Conservation (phyloP, 2,329 filamentous ascomycete genomes). For the Sporothrix humicola region DNA sequence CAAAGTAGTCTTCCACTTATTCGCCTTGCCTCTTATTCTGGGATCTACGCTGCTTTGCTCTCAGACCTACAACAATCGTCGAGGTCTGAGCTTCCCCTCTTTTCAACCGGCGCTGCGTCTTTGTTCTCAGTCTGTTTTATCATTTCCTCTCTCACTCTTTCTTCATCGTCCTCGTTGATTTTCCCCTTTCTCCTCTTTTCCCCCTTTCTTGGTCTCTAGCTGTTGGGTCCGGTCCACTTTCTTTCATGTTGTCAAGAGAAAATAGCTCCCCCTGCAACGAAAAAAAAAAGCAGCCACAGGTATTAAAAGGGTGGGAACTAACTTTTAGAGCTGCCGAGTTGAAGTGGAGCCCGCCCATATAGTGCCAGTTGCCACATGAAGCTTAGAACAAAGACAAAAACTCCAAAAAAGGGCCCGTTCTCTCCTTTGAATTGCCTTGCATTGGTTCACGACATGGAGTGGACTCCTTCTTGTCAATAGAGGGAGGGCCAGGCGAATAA, state of each 20-base stretch:
- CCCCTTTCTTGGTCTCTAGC: not conserved
- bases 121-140: not conserved
- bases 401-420: not conserved
- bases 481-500: not conserved
- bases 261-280: conserved; percentile 2
- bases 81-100: not conserved
- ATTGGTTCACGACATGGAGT: not conserved
- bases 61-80: not conserved
- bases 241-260: not conserved
- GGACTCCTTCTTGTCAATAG: too few species aligned
- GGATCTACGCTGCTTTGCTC: not conserved
- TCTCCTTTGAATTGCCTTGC: not conserved
- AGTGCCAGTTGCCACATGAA: conserved; percentile 12
- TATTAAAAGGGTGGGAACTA: conserved; percentile 22
- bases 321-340: conserved; percentile 27
- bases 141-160: not conserved
- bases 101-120: not conserved
- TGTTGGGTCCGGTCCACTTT: conserved; percentile 13
- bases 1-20: not conserved
- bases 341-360: conserved; percentile 7
- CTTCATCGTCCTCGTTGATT: not conserved
- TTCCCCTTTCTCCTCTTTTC: not conserved
- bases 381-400: not conserved
- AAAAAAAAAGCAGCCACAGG: not conserved
- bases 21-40: too few species aligned